phyloP scores from a whole-genome alignment of 805 yeast genomes.

The Blastobotrys mokoenaii region DNA sequence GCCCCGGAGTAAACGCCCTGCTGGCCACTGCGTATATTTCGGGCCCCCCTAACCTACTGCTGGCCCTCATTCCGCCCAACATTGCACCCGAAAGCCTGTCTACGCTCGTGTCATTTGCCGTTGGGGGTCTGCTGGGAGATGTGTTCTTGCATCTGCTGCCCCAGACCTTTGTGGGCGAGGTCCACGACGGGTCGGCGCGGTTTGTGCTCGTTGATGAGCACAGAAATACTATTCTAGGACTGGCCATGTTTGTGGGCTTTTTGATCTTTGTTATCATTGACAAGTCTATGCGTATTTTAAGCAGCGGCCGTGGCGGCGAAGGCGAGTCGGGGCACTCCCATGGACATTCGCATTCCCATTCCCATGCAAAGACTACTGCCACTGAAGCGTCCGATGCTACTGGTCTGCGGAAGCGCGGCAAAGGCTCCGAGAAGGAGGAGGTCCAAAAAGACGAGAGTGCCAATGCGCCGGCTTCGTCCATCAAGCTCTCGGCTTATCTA shows the following conservation, averaged over 20 bases:
- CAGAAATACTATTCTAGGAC: constrained; percentile 42
- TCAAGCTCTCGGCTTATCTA: constrained; percentile 48
- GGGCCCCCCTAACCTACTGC: constrained; percentile 52
- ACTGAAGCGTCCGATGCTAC: constrained; percentile 13
- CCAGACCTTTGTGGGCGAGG: constrained; percentile 51
- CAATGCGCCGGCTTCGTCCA: constrained; percentile 19
- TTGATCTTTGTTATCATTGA: constrained; percentile 52
- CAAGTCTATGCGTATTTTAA: constrained; percentile 45
- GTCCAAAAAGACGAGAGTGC: background rate
- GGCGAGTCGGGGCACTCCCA: constrained; percentile 33
- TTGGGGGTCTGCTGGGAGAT: constrained; percentile 71
- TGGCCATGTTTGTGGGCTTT: constrained; percentile 54
- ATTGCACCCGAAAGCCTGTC: constrained; percentile 44
- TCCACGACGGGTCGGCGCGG: constrained; percentile 30
- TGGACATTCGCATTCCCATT: constrained; percentile 37
- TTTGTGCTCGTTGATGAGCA: constrained; percentile 45
- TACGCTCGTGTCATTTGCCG: constrained; percentile 59
- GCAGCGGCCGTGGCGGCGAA: constrained; percentile 9
- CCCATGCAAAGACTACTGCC: constrained; percentile 3
- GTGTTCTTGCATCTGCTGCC: constrained; percentile 66
- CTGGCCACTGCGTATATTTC: constrained; percentile 58
- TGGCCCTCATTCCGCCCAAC: constrained; percentile 48
- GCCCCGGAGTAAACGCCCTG: constrained; percentile 56
- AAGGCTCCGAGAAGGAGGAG: background rate
- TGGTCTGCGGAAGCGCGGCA: constrained; percentile 19